These are phyloP conservation scores for Aspergillus caelatus DNA, from an alignment of 2,329 filamentous ascomycete species.

Conservation along the genomic window DNA sequence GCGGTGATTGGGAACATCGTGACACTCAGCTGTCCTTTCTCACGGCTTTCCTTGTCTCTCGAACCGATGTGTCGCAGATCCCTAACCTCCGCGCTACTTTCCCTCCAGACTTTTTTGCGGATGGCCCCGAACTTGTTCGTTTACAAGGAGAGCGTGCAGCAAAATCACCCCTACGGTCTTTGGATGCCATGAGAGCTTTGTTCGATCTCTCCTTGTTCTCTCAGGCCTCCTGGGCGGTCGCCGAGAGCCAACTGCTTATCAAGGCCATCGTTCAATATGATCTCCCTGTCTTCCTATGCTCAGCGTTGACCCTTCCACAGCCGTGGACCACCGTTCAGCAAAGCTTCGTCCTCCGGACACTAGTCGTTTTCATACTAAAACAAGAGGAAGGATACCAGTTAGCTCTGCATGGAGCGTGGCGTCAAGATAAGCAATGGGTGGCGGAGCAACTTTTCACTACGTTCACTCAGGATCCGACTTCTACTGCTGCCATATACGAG, in stretches of 20 bases:
- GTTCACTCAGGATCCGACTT: constrained; percentile 70
- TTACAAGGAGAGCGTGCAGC: constrained; percentile 67
- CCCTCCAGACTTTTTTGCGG: constrained; percentile 64
- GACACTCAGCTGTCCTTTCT: constrained; percentile 94
- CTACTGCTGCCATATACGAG: constrained; percentile 71
- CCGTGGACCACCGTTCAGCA: constrained; percentile 54
- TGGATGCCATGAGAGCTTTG: constrained; percentile 74
- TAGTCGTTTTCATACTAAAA: constrained; percentile 82
- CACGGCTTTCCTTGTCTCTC: constrained; percentile 78
- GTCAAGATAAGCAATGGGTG: constrained; percentile 86
- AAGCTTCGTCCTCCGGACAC: constrained; percentile 55
- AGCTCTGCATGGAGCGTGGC: constrained; percentile 88
- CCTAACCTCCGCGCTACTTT: constrained; percentile 81
- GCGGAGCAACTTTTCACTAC: constrained; percentile 75
- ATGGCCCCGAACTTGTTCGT: constrained; percentile 62
- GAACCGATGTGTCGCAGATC: constrained; percentile 80
- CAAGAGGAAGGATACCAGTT: constrained; percentile 79
- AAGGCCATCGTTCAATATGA: constrained; percentile 62
- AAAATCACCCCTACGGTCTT: constrained; percentile 84
- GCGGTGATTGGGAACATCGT: constrained; percentile 80
- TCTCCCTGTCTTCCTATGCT: constrained; percentile 54
- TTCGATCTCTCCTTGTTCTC: constrained; percentile 65
- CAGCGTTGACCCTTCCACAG: constrained; percentile 51
- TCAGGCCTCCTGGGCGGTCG: constrained; percentile 58
- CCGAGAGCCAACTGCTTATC: constrained; percentile 61